A percentile compares a stretch with the other conserved stretches of the same genome.
These are phyloP conservation scores for Cetradonia linearis DNA, from an alignment of 495 filamentous ascomycete species.

Conservation along the genomic window DNA sequence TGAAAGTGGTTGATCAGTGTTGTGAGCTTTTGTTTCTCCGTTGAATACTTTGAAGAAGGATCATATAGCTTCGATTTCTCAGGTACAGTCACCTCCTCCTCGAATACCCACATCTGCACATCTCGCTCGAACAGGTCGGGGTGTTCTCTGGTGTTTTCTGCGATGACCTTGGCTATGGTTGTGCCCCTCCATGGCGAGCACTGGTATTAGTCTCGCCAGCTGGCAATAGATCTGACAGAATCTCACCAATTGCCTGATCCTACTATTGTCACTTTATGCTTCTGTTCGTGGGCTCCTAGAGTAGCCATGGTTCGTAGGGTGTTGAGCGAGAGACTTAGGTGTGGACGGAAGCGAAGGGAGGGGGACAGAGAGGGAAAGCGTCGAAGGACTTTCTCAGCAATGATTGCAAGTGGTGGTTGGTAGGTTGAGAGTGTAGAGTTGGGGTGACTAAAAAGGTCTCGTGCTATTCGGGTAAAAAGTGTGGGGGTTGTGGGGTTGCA, in stretches of 20 bases:
- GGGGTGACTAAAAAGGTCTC: neutral
- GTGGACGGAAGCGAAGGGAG: neutral
- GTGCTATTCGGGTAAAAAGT: neutral
- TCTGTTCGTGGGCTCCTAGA: constrained; percentile 43
- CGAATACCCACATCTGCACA: constrained; percentile 96
- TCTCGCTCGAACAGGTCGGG: constrained; percentile 71
- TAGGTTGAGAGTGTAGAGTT: neutral
- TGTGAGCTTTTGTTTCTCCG: constrained; percentile 73
- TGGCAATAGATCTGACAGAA: neutral
- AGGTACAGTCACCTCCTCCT: constrained; percentile 73
- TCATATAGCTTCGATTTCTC: constrained; percentile 52
- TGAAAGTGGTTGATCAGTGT: constrained; percentile 81
- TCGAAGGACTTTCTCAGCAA: constrained; percentile 4
- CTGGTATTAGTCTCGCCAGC: constrained; percentile 16
- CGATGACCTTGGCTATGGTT: constrained; percentile 92
- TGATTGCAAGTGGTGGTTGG: neutral
- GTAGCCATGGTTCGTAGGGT: constrained; percentile 32
- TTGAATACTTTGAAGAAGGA: constrained; percentile 41
- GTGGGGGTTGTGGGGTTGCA: neutral
- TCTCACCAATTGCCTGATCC: constrained; percentile 93
- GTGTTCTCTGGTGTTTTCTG: constrained; percentile 76
- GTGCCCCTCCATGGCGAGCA: constrained; percentile 55
- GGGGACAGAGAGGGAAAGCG: constrained; percentile 6
- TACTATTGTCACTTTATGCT: constrained; percentile 89
- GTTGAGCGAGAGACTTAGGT: constrained; percentile 1